Evolutionary conservation across 352 stramenopile species (phyloP), one percentile per base, ranked within the genome.

Genomic region (Blastocystis sp.): DNA sequence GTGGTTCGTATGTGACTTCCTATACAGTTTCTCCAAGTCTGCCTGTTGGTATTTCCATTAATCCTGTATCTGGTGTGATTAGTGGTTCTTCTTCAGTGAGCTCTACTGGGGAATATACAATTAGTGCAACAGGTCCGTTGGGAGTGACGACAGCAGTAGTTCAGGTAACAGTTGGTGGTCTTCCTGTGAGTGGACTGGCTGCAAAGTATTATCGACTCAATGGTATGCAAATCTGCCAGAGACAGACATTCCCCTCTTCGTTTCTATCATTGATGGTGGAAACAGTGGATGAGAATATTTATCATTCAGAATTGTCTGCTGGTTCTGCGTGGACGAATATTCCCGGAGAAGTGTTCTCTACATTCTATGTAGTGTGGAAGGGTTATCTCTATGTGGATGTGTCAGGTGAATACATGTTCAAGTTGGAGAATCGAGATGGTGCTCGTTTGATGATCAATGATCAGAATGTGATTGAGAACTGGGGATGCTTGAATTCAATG

Each of bases 61-160:
- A 80, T 80, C 37, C 69, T 39, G 39, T 27, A 5, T 65, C 69
- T 24, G 69, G 69, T 80, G 43, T 80, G 12, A 35, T 80, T 27
- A 77, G 32, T 27, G 65, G 65, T 77, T 52, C 65, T 77, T 77
- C 65, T 32, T n/a, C 16, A 24, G 9, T n/a, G 29, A 35, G 29
- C 24, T 21, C 24, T 42, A 37, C 14, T 42, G 24, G 59, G 14
- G 59, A 69, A 19, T 69, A 69, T 42, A 69, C 59, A 4, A 35
- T 69, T 19, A 35, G 14, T 24, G 59, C 59, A n/a, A 24, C 24
- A 19, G 59, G 59, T 9, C 59, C 24, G 24, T 21, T 69, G 59
- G 59, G 59, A 19, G 4, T 46, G 24, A 46, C 59, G 1, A 32
- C 16, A 4, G 24, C 59, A 19, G 9, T n/a, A 0, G 7, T 69